A percentile compares a stretch with the other conserved stretches of the same genome.
phyloP scores from a whole-genome alignment of 345 rosid genomes.

The Erysimum cheiranthoides region DNA sequence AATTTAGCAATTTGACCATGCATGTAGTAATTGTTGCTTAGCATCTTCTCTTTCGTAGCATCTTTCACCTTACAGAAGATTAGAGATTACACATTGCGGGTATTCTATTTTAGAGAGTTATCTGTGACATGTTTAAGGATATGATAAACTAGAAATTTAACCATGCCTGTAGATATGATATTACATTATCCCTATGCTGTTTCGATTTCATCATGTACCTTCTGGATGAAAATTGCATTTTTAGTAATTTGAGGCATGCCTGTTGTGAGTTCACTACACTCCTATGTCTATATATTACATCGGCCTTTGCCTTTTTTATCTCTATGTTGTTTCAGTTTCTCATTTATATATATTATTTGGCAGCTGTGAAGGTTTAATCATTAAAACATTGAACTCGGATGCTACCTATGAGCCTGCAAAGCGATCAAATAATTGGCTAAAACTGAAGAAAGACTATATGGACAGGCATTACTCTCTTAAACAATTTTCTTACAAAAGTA shows the following conservation, averaged over 20 bases:
- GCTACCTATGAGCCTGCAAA: slow-evolving; percentile 99
- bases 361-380: slow-evolving; percentile 96
- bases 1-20: background rate
- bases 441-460: slow-evolving; percentile 96
- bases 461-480: slow-evolving; percentile 58
- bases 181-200: slow-evolving; percentile 9
- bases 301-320: slow-evolving; percentile 8
- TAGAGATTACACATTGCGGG: background rate
- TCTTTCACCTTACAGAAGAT: background rate
- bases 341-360: slow-evolving; percentile 41
- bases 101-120: background rate
- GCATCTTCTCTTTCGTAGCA: background rate
- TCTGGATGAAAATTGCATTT: slow-evolving; percentile 1
- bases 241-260: slow-evolving; percentile 6
- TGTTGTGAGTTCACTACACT: slow-evolving; percentile 15
- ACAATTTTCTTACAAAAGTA: background rate
- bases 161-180: slow-evolving; percentile 1
- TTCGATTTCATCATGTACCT: background rate
- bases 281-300: slow-evolving; percentile 4
- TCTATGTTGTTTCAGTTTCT: background rate
- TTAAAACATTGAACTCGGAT: slow-evolving; percentile 86
- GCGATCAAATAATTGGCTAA: slow-evolving; percentile 91
- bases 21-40: background rate
- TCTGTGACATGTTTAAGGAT: background rate
- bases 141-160: slow-evolving; percentile 4